Evolutionary conservation across 331 rosid species (phyloP), one percentile per base, ranked within the genome.

Genomic region (Cydonia oblonga): DNA sequence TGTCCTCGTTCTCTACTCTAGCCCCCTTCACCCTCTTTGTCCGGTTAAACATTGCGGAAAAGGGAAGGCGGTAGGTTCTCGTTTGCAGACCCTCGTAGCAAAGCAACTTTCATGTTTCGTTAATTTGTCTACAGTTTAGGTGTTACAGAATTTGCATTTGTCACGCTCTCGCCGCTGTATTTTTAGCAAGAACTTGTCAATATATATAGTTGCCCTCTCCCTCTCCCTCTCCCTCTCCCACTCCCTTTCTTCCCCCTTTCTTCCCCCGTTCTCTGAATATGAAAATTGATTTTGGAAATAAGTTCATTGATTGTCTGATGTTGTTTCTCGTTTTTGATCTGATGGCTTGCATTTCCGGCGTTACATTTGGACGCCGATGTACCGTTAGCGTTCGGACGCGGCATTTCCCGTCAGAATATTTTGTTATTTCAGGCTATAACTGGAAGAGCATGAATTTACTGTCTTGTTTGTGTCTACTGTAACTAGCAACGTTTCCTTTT

Each of bases 41-140:
- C 38, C 20, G 3, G 19, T 58, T 40, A 24, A 20, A 70, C 64
- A 29, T 46, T 29, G 63, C 70, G 67, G 38, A 19, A 57, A 62
- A 57, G 38, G 61, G 23, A 61, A 58, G 58, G 46, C 52, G 70
- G 35, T 19, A 54, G 77, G 77, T 35, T 66, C 65, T 57, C 71
- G 71, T 74, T 78, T 73, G 70, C 77, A 24, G 66, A 74, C 71
- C 16, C 22, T 29, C 46, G 63, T 57, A 84, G 83, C 86, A 66
- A 51, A 75, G 77, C 82, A 77, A 66, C 69, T 63, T 73, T 78
- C 70, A 77, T 68, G 81, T 81, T 78, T 72, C 69, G 76, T 76
- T 74, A 70, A 78, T 75, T 51, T 76, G 82, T 85, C 78, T 79
- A 70, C 69, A 79, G 76, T 63, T 51, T 88, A 80, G 86, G 74